Evolutionary conservation across 192 early-diverging fungal genomes (phyloP).

Genomic region (Podila verticillata): DNA sequence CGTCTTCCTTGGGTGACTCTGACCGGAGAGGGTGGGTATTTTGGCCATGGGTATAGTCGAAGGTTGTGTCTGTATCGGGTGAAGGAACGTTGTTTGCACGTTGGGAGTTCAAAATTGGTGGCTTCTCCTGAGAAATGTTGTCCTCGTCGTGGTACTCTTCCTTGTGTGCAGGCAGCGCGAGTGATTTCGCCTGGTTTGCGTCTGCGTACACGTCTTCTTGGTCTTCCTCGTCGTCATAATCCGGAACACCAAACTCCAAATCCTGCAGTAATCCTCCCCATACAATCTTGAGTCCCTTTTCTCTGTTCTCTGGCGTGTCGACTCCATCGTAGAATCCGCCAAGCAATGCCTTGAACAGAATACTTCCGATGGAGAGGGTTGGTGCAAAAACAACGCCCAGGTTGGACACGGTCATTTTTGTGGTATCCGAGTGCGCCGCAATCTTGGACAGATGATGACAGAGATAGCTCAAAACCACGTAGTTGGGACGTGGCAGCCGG

Average conservation of each 20-base stretch:
- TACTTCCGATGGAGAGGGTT: constrained; percentile 62
- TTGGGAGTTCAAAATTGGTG: not conserved
- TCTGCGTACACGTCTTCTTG: not conserved
- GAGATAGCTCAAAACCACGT: constrained; percentile 53
- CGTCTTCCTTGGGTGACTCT: constrained; percentile 8
- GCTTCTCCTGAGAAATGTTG: not conserved
- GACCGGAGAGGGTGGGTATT: not conserved
- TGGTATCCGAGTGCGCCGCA: constrained; percentile 54
- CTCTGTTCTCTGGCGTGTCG: constrained; percentile 33
- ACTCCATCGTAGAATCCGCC: constrained; percentile 40
- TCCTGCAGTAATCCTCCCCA: constrained; percentile 32
- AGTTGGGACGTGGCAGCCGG: constrained; percentile 48
- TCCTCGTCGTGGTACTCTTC: constrained; percentile 9
- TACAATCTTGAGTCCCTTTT: constrained; percentile 43
- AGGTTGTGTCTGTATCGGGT: not conserved
- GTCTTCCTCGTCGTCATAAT: constrained; percentile 15
- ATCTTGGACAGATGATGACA: constrained; percentile 65
- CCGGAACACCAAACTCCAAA: constrained; percentile 6
- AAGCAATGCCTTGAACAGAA: constrained; percentile 63
- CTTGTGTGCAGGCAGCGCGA: constrained; percentile 3
- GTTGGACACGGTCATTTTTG: constrained; percentile 70
- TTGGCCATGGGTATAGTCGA: not conserved
- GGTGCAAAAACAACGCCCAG: constrained; percentile 71
- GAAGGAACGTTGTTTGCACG: not conserved
- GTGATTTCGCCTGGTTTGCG: not conserved